Conservation (phyloP, 768 basidiomycete genomes). For the Amanita rimosa region DNA sequence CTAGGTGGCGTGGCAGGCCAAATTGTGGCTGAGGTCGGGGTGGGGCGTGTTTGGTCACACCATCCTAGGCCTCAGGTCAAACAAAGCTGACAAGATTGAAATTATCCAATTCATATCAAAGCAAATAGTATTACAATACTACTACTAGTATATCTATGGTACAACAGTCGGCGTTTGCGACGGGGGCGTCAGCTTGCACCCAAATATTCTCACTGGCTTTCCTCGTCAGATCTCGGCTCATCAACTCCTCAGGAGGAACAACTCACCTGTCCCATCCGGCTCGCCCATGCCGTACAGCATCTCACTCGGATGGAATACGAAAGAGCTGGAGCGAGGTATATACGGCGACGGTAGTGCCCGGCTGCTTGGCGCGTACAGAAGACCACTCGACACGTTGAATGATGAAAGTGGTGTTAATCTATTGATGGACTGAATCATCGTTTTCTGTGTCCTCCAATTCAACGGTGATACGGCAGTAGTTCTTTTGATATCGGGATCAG, state of each 20-base stretch:
- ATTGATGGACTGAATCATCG: conserved; percentile 47
- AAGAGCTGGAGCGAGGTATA: conserved; percentile 50
- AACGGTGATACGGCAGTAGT: conserved; percentile 49
- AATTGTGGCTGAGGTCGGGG: conserved; percentile 7
- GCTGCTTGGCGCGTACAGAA: conserved; percentile 37
- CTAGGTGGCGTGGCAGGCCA: conserved; percentile 3
- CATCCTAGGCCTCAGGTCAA: background rate
- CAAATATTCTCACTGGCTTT: conserved; percentile 32
- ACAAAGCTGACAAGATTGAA: background rate
- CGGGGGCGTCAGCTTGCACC: conserved; percentile 31
- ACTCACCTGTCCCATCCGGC: conserved; percentile 49
- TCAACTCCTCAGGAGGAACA: background rate
- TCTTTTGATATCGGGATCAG: conserved; percentile 19
- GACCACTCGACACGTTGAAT: conserved; percentile 41
- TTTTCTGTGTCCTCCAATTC: conserved; percentile 58
- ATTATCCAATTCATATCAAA: conserved; percentile 4
- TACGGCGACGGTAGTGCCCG: conserved; percentile 44
- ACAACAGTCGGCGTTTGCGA: background rate
- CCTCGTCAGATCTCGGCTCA: background rate
- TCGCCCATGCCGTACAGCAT: conserved; percentile 73
- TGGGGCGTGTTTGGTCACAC: conserved; percentile 5
- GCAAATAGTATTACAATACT: background rate
- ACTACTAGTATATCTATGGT: conserved; percentile 3
- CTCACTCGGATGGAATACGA: conserved; percentile 78
- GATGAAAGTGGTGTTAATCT: conserved; percentile 27